Evolutionary conservation across 306 rosid genomes (phyloP).

Genomic region (Heteromeles arbutifolia): DNA sequence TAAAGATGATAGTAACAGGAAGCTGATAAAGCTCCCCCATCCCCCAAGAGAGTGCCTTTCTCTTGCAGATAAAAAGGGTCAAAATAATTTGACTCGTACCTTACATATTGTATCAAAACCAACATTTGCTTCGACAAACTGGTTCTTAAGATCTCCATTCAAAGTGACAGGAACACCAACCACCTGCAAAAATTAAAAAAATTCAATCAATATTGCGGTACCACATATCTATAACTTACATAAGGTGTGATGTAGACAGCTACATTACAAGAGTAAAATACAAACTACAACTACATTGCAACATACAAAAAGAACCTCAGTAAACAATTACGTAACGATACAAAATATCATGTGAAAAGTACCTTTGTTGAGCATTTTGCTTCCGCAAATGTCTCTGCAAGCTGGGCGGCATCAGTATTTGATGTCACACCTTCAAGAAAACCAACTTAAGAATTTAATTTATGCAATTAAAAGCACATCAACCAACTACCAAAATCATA

Average conservation of each 20-base stretch:
- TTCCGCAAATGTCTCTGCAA: slow-evolving; percentile 91
- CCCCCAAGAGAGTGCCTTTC: background rate
- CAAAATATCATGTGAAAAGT: background rate
- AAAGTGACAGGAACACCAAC: slow-evolving; percentile 98
- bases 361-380: slow-evolving; percentile 94
- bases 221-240: background rate
- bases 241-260: background rate
- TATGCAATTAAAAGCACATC: background rate
- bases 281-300: background rate
- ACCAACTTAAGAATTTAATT: slow-evolving; percentile 4
- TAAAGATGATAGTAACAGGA: background rate
- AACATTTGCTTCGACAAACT: slow-evolving; percentile 90
- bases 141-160: slow-evolving; percentile 97
- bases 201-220: slow-evolving; percentile 6
- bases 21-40: background rate
- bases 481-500: background rate
- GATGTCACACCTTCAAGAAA: slow-evolving; percentile 80
- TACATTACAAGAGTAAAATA: background rate
- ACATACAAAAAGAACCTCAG: background rate
- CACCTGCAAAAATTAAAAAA: slow-evolving; percentile 47
- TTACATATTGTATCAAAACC: slow-evolving; percentile 96
- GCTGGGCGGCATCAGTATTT: slow-evolving; percentile 98
- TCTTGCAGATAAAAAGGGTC: background rate
- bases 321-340: background rate
- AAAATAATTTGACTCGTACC: slow-evolving; percentile 39